Conservation (phyloP, 2,329 filamentous ascomycete species). For the Xylariales sp. region DNA sequence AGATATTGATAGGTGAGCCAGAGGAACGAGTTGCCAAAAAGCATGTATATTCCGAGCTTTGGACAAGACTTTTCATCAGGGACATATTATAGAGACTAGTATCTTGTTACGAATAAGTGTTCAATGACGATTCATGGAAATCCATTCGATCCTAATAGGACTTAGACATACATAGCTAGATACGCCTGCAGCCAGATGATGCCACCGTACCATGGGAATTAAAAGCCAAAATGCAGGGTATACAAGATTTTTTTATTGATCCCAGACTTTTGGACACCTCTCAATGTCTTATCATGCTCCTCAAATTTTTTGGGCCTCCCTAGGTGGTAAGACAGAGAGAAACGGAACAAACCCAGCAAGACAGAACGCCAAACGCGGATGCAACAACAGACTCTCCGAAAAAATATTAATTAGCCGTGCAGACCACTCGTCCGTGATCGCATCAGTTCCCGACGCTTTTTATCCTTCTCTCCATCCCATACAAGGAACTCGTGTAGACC, state of each 20-base stretch:
- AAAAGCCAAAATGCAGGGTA: slow-evolving; percentile 26
- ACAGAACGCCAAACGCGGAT: slow-evolving; percentile 36
- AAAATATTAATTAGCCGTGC: slow-evolving; percentile 51
- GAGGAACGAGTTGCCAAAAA: not conserved
- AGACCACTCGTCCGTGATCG: slow-evolving; percentile 68
- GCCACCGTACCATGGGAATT: slow-evolving; percentile 13
- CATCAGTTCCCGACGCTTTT: slow-evolving; percentile 74
- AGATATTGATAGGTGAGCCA: not conserved
- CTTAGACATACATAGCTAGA: slow-evolving; percentile 28
- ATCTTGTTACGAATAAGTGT: not conserved
- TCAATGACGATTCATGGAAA: not conserved
- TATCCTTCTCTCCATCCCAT: slow-evolving; percentile 73
- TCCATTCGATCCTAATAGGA: slow-evolving; percentile 18
- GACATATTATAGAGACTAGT: not conserved
- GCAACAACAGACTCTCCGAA: slow-evolving; percentile 15
- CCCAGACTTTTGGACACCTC: slow-evolving; percentile 33
- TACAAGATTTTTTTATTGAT: slow-evolving; percentile 26
- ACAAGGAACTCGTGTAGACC: slow-evolving; percentile 93
- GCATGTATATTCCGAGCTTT: not conserved
- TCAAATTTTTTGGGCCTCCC: slow-evolving; percentile 12
- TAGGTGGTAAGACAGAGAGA: not conserved
- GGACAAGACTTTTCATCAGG: not conserved
- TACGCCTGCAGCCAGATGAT: slow-evolving; percentile 9
- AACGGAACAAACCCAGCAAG: slow-evolving; percentile 11
- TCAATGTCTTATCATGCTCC: slow-evolving; percentile 27